A percentile compares a stretch with the other conserved stretches of the same genome.
phyloP scores from a whole-genome alignment of 108 stramenopile genomes.

The Skeletonema tropicum region DNA sequence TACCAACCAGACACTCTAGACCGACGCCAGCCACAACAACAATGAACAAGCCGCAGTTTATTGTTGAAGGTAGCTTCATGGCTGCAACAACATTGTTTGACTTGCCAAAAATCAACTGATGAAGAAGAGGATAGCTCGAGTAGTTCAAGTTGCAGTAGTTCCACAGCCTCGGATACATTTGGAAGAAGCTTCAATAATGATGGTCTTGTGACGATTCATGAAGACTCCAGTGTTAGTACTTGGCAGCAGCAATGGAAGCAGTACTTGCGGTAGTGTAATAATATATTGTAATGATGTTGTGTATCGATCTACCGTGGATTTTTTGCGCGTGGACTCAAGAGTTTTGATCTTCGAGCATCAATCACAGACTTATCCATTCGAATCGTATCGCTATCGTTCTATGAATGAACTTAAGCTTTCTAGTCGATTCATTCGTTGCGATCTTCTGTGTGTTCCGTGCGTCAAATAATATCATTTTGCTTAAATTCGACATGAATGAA shows the following conservation, averaged over 20 bases:
- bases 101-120: neutral
- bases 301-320: neutral
- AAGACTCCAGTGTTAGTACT: constrained; percentile 26
- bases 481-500: constrained; percentile 32
- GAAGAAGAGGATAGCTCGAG: constrained; percentile 7
- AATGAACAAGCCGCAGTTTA: constrained; percentile 3
- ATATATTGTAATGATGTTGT: neutral
- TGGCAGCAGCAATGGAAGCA: constrained; percentile 12
- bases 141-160: constrained; percentile 19
- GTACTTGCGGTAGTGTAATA: neutral
- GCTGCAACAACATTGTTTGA: constrained; percentile 6
- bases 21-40: neutral
- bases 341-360: too few relatives aligned
- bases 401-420: too few relatives aligned
- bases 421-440: too few relatives aligned
- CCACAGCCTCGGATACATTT: constrained; percentile 14
- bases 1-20: neutral
- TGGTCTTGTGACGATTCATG: constrained; percentile 40
- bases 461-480: neutral
- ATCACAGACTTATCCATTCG: too few relatives aligned
- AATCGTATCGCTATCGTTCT: too few relatives aligned
- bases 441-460: neutral
- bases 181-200: constrained; percentile 16
- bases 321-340: neutral
- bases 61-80: constrained; percentile 16